A percentile compares a stretch with the other conserved stretches of the same genome.
Evolutionary conservation across 108 stramenopile genomes (phyloP).

Genomic region (Conticribra weissflogii): DNA sequence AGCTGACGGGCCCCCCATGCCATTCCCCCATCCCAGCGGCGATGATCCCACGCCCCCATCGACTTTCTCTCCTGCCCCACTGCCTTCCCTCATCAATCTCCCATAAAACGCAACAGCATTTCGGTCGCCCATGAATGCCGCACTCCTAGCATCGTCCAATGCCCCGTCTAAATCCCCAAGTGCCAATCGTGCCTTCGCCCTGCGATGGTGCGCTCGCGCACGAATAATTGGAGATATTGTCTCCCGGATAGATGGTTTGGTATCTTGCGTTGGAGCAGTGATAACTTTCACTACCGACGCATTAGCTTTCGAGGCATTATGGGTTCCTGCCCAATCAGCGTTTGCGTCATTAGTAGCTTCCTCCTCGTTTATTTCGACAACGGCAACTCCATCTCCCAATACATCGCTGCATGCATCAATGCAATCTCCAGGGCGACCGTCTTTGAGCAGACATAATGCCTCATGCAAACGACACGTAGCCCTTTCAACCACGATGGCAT

Average conservation of each 20-base stretch:
- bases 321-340: slow-evolving; percentile 1
- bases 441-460: slow-evolving; percentile 81
- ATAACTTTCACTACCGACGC: slow-evolving; percentile 2
- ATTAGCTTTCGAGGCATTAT: background rate
- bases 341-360: slow-evolving; percentile 7
- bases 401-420: slow-evolving; percentile 69
- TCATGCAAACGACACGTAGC: slow-evolving; percentile 86
- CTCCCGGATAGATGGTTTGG: background rate
- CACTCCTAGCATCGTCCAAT: slow-evolving; percentile 72
- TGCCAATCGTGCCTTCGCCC: slow-evolving; percentile 78
- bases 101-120: slow-evolving; percentile 85
- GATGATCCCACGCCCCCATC: background rate
- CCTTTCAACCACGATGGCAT: slow-evolving; percentile 44
- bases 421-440: slow-evolving; percentile 54
- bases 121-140: slow-evolving; percentile 84
- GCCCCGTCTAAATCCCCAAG: slow-evolving; percentile 68
- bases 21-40: slow-evolving; percentile 9
- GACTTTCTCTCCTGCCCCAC: slow-evolving; percentile 17
- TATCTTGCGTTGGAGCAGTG: slow-evolving; percentile 9
- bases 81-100: slow-evolving; percentile 64
- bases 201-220: slow-evolving; percentile 80
- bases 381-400: slow-evolving; percentile 40
- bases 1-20: slow-evolving; percentile 1
- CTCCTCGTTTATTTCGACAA: slow-evolving; percentile 16
- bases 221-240: slow-evolving; percentile 54